These are phyloP conservation scores for Agrocybe pediades DNA, from an alignment of 768 basidiomycete species.

Conservation along the genomic window DNA sequence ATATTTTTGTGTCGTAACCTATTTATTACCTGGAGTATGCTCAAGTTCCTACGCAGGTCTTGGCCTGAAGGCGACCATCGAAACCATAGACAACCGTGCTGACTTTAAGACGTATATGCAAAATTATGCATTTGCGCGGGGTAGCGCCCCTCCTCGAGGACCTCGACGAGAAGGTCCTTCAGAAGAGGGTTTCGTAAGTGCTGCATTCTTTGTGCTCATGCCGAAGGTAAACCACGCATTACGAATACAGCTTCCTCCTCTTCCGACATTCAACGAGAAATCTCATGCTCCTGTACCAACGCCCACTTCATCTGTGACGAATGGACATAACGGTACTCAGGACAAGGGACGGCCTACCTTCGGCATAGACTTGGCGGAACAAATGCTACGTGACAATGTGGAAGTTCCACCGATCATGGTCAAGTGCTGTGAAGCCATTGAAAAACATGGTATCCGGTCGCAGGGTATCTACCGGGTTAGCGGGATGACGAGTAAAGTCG, in stretches of 20 bases:
- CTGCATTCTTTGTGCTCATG: neutral
- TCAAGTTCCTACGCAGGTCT: slow-evolving; percentile 32
- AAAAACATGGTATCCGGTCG: slow-evolving; percentile 79
- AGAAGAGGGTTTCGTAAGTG: slow-evolving; percentile 93
- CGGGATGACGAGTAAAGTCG: slow-evolving; percentile 87
- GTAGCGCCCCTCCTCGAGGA: slow-evolving; percentile 58
- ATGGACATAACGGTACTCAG: slow-evolving; percentile 36
- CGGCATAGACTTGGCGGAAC: slow-evolving; percentile 89
- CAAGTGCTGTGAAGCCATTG: slow-evolving; percentile 91
- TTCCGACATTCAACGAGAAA: slow-evolving; percentile 43
- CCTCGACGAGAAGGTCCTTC: slow-evolving; percentile 86
- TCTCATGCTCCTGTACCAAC: slow-evolving; percentile 12
- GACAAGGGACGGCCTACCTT: slow-evolving; percentile 85
- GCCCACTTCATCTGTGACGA: slow-evolving; percentile 10
- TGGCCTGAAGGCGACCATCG: slow-evolving; percentile 85
- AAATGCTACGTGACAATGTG: slow-evolving; percentile 87
- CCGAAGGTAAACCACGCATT: neutral
- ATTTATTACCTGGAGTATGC: slow-evolving; percentile 1
- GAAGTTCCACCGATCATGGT: slow-evolving; percentile 88
- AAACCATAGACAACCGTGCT: slow-evolving; percentile 89
- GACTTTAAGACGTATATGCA: slow-evolving; percentile 99
- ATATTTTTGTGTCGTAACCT: neutral
- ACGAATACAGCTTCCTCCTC: slow-evolving; percentile 55
- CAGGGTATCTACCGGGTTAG: slow-evolving; percentile 95
- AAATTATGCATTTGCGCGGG: slow-evolving; percentile 92